Conservation (phyloP, 2,329 filamentous ascomycete species). For the Sporothrix variecibatus region DNA sequence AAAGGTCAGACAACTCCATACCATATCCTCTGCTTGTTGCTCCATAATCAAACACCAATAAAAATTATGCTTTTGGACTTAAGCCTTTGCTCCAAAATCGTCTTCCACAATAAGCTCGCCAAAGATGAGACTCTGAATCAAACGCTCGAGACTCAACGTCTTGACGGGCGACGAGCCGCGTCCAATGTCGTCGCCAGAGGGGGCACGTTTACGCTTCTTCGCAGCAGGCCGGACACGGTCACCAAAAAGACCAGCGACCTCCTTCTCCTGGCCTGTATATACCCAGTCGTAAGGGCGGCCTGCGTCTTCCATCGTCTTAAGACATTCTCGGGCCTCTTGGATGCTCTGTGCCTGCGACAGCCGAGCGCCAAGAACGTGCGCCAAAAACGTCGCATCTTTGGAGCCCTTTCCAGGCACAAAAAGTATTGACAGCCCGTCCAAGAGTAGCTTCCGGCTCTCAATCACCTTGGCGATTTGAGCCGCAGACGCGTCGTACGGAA, state of each 20-base stretch:
- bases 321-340: slow-evolving; percentile 61
- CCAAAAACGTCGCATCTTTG: slow-evolving; percentile 72
- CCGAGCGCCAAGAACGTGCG: slow-evolving; percentile 73
- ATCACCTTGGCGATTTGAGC: slow-evolving; percentile 62
- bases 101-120: slow-evolving; percentile 72
- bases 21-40: background rate
- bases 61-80: background rate
- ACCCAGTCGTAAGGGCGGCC: slow-evolving; percentile 70
- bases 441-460: slow-evolving; percentile 59
- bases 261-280: slow-evolving; percentile 68
- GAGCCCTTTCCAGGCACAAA: slow-evolving; percentile 69
- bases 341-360: slow-evolving; percentile 67
- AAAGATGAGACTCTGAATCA: slow-evolving; percentile 89
- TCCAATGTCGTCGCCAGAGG: slow-evolving; percentile 36
- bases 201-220: slow-evolving; percentile 49
- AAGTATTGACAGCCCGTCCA: slow-evolving; percentile 67
- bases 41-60: background rate
- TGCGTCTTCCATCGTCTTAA: slow-evolving; percentile 53
- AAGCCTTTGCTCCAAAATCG: slow-evolving; percentile 40
- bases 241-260: slow-evolving; percentile 31
- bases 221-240: slow-evolving; percentile 26
- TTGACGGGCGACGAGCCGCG: slow-evolving; percentile 47
- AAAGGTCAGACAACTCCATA: background rate
- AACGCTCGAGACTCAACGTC: slow-evolving; percentile 79
- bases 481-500: slow-evolving; percentile 58